Evolutionary conservation across 495 filamentous ascomycete species (phyloP), one percentile per base, ranked within the genome.

Genomic region (Xylaria castorea): DNA sequence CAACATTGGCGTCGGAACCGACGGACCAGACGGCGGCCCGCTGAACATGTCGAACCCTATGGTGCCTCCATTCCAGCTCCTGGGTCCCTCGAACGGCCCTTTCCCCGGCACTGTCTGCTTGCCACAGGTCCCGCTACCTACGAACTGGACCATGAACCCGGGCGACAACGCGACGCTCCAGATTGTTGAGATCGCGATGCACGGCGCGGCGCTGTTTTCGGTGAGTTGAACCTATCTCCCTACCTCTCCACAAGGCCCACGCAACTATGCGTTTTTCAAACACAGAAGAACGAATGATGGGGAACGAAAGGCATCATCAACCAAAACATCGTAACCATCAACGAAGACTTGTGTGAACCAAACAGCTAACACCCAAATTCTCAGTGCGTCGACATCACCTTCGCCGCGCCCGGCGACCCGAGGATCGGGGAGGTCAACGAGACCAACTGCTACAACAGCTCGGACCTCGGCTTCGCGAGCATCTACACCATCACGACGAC

Each of bases 161-260:
- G 97, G 97, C 22, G 93, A 97, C 80, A 92, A 95, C 79, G 96
- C 95, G 18, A 99, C 97, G 9, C 94, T 99, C 73, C 97, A 99
- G 81, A 84, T 98, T 22, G 89, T 99, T 46, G 94, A 98, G 87
- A 83, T 89, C 14, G 96, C 97, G 11, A 84, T 94, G 72, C 96
- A 98, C 79, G 97, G 97, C 18, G 97, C 96, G 4, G 87, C 92
- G 11, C 81, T 98, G 30, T 99, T 92, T 79, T 97, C 95, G 77
- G 96, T 99, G 88, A 76, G 92, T 89, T 36, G 9, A 3, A 12
- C 36, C 32, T 25, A 8, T 27, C 7, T 32, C 46, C 25, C 22
- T 4, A 1, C 3, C 16, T 64, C 38, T 27, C 25, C 30, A 12
- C 51, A 1, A 32, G 51, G 5, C 16, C 25, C 64, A n/a, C n/a